Conservation (phyloP, 169 alveolate species). For the Pseudocohnilembus persalinus region DNA sequence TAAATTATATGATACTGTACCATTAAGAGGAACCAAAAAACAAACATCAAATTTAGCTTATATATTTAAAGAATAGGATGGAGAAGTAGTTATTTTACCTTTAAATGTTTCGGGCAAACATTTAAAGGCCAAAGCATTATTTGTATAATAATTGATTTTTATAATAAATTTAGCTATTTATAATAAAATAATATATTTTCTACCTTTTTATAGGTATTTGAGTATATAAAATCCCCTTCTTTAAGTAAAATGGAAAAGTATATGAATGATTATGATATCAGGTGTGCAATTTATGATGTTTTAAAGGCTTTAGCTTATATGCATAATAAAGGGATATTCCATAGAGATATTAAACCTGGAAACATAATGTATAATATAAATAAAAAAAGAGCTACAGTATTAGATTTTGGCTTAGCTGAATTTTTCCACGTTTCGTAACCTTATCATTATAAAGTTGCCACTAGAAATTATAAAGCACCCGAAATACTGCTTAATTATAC, state of each 20-base stretch:
- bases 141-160: too few relatives aligned
- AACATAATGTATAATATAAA: too few relatives aligned
- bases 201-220: neutral
- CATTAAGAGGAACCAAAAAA: neutral
- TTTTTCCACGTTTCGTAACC: neutral
- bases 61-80: neutral
- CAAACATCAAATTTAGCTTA: neutral
- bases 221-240: neutral
- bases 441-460: constrained; percentile 30
- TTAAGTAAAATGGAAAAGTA: neutral
- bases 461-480: constrained; percentile 54
- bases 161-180: too few relatives aligned
- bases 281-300: neutral
- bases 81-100: too few relatives aligned
- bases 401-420: neutral
- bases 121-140: too few relatives aligned
- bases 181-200: too few relatives aligned
- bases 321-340: neutral
- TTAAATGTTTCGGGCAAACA: too few relatives aligned
- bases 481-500: constrained; percentile 39
- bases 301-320: neutral
- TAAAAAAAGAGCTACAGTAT: neutral
- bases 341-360: neutral
- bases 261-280: neutral
- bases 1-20: neutral